phyloP scores from a whole-genome alignment of 106 monocot species.

The Phalaenopsis equestris region DNA sequence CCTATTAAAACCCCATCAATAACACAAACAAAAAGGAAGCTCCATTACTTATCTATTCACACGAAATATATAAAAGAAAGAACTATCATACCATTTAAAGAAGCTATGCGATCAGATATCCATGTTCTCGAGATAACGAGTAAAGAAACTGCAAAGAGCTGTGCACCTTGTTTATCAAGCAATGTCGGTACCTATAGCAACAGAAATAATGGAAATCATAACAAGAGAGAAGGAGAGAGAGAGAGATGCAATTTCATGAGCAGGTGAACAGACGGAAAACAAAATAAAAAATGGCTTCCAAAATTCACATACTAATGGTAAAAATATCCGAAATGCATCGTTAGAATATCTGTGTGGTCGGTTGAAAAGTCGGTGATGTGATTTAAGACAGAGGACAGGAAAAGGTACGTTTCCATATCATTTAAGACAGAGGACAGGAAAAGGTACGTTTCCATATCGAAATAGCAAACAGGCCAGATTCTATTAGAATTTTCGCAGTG shows the following conservation, averaged over 20 bases:
- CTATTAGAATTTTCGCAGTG: neutral
- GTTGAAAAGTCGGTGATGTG: no score
- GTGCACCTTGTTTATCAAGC: slow-evolving; percentile 89
- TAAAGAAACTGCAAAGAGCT: slow-evolving; percentile 78
- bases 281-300: neutral
- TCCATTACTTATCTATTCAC: neutral
- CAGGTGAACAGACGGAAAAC: neutral
- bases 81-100: slow-evolving; percentile 72
- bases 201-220: slow-evolving; percentile 4
- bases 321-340: neutral
- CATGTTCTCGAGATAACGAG: slow-evolving; percentile 93
- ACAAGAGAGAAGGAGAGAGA: neutral
- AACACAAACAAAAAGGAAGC: neutral
- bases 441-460: neutral
- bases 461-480: neutral
- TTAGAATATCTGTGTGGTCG: neutral
- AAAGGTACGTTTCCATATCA: no score
- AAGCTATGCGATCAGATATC: slow-evolving; percentile 98
- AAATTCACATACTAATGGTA: neutral
- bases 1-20: slow-evolving; percentile 32
- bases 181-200: slow-evolving; percentile 66
- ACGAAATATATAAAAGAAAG: neutral
- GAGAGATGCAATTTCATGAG: neutral
- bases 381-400: no score
- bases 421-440: neutral